Base-by-base conservation (phyloP, 176 grass and related monocot species). In the Musa acuminata region DNA sequence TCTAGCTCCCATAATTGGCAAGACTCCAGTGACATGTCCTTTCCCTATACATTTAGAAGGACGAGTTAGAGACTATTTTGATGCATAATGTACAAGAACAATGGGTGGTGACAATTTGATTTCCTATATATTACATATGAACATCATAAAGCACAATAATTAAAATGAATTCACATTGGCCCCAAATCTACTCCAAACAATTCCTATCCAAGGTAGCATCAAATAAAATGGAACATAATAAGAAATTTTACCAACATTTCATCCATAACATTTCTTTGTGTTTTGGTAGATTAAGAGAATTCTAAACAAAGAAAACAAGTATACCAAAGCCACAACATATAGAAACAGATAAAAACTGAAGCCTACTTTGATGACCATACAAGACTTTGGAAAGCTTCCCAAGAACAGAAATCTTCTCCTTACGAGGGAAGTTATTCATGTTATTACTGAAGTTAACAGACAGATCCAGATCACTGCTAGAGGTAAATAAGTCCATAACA, bases 401-500 rank as follows among this genome's bases (percentile, higher is more conserved):
- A 72, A 93, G 79, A 65, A 69, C 58, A 11, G 80, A 85, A 62
- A 91, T 91, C 82, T 89, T 89, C 64, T 83, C 69, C 49, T 83
- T 81, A 77, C 84, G 85, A 66, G 80, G 53, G 55, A 69, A 85
- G 43, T 23, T 29, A 82, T 66, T 81, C 21, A 17, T 75, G 17
- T 81, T 20, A 9, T 65, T 77, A 78, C 52, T 85, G 12, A 97
- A 97, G 75, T 97, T 97, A 63, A 97, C 76, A 49, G 94, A 97
- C 7, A 93, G 78, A 76, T 97, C 94, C 72, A 97, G 81, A 67
- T 97, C 94, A 91, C 90, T 97, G 70, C 10, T 29, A 53, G 84
- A 54, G 67, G 94, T 93, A 83, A 93, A 97, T 35, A 97, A 89
- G 73, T 97, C 82, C 94, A 97, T 97, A 11, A 82, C 89, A 80